Evolutionary conservation across 2,329 filamentous ascomycete genomes (phyloP).

Genomic region (Gnomoniopsis sp.): DNA sequence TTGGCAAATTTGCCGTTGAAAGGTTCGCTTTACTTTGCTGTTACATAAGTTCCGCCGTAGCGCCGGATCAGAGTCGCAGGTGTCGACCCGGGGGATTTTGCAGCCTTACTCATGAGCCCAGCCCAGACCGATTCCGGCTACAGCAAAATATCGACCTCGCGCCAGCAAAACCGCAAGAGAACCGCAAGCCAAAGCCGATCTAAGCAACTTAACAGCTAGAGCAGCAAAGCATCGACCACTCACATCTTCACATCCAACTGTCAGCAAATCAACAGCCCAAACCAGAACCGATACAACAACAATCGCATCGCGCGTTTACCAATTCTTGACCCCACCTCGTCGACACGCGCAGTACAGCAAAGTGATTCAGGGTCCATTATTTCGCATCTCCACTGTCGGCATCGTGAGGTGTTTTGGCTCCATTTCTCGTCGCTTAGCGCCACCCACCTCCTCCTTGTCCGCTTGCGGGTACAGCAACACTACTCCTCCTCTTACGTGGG

Average conservation of each 20-base stretch:
- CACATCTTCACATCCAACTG: not conserved
- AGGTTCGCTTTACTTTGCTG: not conserved
- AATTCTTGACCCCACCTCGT: not conserved
- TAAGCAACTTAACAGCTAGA: too few species aligned
- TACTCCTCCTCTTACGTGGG: slow-evolving; percentile 13
- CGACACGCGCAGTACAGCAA: not conserved
- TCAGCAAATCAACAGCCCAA: too few species aligned
- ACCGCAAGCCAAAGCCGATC: too few species aligned
- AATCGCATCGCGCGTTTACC: not conserved
- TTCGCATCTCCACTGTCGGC: not conserved
- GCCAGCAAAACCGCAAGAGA: too few species aligned
- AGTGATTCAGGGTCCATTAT: too few species aligned
- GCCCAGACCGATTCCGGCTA: not conserved
- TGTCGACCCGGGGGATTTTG: not conserved
- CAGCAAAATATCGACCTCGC: too few species aligned
- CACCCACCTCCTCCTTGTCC: slow-evolving; percentile 1
- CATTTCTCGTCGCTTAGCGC: slow-evolving; percentile 8
- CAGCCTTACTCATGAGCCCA: not conserved
- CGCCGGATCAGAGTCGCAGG: not conserved
- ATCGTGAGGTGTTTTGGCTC: slow-evolving; percentile 1
- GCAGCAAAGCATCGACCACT: not conserved
- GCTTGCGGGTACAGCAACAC: slow-evolving; percentile 6
- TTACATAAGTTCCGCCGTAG: not conserved
- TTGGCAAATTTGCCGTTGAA: too few species aligned
- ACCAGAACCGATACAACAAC: too few species aligned